phyloP scores from a whole-genome alignment of 371 early-diverging fungal genomes.

The Apophysomyces variabilis region DNA sequence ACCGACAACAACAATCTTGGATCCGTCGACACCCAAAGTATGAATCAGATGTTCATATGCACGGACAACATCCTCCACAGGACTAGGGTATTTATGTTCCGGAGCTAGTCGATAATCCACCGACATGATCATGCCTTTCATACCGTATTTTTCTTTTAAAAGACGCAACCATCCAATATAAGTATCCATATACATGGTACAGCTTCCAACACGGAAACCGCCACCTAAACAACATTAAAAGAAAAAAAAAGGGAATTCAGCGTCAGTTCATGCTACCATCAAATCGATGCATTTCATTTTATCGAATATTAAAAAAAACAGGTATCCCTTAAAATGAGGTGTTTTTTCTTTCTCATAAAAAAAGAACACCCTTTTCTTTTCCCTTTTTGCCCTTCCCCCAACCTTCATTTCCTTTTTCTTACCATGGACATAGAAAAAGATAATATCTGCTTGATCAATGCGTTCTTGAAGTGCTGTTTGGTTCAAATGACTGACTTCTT shows the following conservation, averaged over 20 bases:
- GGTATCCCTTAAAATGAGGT: too few relatives aligned
- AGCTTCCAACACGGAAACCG: slow-evolving; percentile 52
- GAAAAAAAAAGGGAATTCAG: not conserved
- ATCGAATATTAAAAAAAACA: too few relatives aligned
- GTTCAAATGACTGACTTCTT: slow-evolving; percentile 34
- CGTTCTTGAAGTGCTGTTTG: slow-evolving; percentile 30
- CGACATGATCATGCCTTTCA: slow-evolving; percentile 49
- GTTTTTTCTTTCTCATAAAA: too few relatives aligned
- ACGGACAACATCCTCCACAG: slow-evolving; percentile 50
- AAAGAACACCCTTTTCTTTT: not conserved
- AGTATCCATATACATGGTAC: slow-evolving; percentile 57
- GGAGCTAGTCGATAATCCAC: slow-evolving; percentile 55
- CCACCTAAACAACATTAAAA: slow-evolving; percentile 31
- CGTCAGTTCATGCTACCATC: not conserved
- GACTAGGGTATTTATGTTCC: slow-evolving; percentile 51
- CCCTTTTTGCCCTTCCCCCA: not conserved
- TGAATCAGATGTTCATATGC: slow-evolving; percentile 47
- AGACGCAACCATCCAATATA: slow-evolving; percentile 44
- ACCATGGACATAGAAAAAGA: slow-evolving; percentile 56
- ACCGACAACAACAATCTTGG: slow-evolving; percentile 43
- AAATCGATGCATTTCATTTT: too few relatives aligned
- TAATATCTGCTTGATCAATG: slow-evolving; percentile 42
- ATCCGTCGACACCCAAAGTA: slow-evolving; percentile 27
- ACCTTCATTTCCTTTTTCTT: slow-evolving; percentile 12
- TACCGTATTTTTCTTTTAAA: slow-evolving; percentile 43